Evolutionary conservation across 179 eudicot species (phyloP), one percentile per base, ranked within the genome.

Genomic region (Amaranthus tricolor): DNA sequence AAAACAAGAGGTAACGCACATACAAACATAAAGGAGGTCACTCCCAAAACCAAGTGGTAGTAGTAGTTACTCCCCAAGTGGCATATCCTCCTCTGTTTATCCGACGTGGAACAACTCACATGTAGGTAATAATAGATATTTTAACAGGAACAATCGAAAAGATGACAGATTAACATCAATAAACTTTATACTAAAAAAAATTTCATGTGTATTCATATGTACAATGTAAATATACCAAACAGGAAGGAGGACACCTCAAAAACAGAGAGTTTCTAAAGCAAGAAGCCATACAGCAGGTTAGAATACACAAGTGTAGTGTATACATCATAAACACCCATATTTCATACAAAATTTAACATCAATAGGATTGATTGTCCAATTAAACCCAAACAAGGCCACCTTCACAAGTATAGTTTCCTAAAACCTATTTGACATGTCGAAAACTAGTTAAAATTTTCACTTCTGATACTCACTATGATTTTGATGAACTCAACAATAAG

Each of bases 311-410:
- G 19, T n/a, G 56, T 16, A 58, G 61, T 70, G 55, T 66, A 31
- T 19, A 71, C 76, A 80, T 72, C 74, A 77, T 68, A 72, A 72
- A 77, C 83, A 81, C n/a, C 77, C 76, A 31, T 31, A 62, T 67
- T 76, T 57, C 80, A 66, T 61, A 76, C 77, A 81, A 62, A 67
- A 70, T 68, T 76, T 55, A 77, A 71, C 80, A 57, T 57, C 57
- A 77, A 58, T 65, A 77, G 40, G 40, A 31, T 31, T 70, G 43
- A 76, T 31, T 4, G 40, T 31, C 40, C 40, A 31, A 31, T 31
- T 2, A 31, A 31, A 31, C 2, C 40, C 40, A 31, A 31, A 31
- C 63, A 48, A 66, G 44, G 20, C 66, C 62, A 72, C 49, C 57
- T 50, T 63, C 64, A 31, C 40, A 68, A 17, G 80, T 72, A 80